A percentile compares a stretch with the other conserved stretches of the same genome.
Conservation (phyloP, 78 protist genomes). For the Dictyostelium capitatum region DNA sequence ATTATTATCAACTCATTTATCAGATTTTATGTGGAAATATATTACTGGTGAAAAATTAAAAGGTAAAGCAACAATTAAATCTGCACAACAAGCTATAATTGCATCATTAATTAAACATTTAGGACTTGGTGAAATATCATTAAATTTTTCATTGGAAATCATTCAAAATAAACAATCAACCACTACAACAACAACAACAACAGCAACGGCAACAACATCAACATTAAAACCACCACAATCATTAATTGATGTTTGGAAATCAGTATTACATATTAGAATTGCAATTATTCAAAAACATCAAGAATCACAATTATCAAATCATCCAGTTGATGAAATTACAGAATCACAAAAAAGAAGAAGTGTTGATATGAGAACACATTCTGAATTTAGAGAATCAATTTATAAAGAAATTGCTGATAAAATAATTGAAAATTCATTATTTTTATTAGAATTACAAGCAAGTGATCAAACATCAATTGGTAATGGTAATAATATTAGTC, state of each 20-base stretch:
- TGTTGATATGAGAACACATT: slow-evolving; percentile 21
- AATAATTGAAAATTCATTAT: slow-evolving; percentile 58
- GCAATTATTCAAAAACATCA: slow-evolving; percentile 78
- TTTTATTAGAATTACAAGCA: slow-evolving; percentile 53
- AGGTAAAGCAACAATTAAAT: slow-evolving; percentile 22
- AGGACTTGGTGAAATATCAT: slow-evolving; percentile 25
- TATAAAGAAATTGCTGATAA: slow-evolving; percentile 65
- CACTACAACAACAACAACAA: background rate
- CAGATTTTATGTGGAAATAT: slow-evolving; percentile 80
- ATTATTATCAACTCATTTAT: background rate
- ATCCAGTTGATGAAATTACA: background rate
- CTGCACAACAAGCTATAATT: slow-evolving; percentile 71
- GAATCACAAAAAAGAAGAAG: slow-evolving; percentile 38
- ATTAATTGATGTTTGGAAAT: slow-evolving; percentile 58
- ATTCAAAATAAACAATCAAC: slow-evolving; percentile 13
- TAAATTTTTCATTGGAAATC: slow-evolving; percentile 47
- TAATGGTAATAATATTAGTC: background rate
- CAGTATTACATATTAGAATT: slow-evolving; percentile 34
- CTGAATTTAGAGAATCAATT: slow-evolving; percentile 37
- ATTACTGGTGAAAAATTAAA: slow-evolving; percentile 41
- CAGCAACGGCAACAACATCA: background rate
- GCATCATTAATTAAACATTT: slow-evolving; percentile 54
- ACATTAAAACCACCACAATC: slow-evolving; percentile 50
- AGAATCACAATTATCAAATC: slow-evolving; percentile 28
- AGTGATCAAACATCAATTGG: background rate